phyloP scores from a whole-genome alignment of 768 basidiomycete genomes.

The Asterophora lycoperdoides region DNA sequence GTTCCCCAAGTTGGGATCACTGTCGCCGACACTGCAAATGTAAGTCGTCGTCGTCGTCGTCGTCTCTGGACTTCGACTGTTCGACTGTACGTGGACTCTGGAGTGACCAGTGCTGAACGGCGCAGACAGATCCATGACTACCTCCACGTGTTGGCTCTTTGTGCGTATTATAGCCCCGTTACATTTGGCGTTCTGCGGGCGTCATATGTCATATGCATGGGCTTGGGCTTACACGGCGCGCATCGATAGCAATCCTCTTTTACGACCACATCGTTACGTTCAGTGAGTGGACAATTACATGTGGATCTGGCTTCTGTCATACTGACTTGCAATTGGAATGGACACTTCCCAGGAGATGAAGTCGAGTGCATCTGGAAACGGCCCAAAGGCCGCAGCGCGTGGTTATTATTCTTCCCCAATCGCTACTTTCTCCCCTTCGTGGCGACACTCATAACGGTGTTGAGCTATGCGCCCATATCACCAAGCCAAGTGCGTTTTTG shows the following conservation, averaged over 20 bases:
- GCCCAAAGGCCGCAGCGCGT: constrained; percentile 3
- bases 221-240: not conserved
- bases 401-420: constrained; percentile 6
- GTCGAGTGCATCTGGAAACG: constrained; percentile 10
- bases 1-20: too few relatives aligned
- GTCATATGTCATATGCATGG: too few relatives aligned
- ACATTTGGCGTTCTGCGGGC: too few relatives aligned
- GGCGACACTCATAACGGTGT: not conserved
- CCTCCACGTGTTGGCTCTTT: not conserved
- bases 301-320: not conserved
- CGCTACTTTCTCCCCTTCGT: constrained; percentile 6
- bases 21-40: too few relatives aligned
- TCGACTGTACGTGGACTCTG: too few relatives aligned
- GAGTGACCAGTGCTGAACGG: too few relatives aligned
- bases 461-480: not conserved
- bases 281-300: not conserved
- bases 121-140: not conserved
- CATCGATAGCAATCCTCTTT: not conserved
- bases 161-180: not conserved
- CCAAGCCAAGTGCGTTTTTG: not conserved
- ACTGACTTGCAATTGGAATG: too few relatives aligned
- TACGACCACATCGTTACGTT: constrained; percentile 2
- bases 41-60: too few relatives aligned
- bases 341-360: constrained; percentile 2
- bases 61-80: too few relatives aligned